A percentile compares a stretch with the other conserved stretches of the same genome.
These are phyloP conservation scores for Arthrobotrys sphaeroides DNA, from an alignment of 2,329 filamentous ascomycete genomes.

Conservation along the genomic window DNA sequence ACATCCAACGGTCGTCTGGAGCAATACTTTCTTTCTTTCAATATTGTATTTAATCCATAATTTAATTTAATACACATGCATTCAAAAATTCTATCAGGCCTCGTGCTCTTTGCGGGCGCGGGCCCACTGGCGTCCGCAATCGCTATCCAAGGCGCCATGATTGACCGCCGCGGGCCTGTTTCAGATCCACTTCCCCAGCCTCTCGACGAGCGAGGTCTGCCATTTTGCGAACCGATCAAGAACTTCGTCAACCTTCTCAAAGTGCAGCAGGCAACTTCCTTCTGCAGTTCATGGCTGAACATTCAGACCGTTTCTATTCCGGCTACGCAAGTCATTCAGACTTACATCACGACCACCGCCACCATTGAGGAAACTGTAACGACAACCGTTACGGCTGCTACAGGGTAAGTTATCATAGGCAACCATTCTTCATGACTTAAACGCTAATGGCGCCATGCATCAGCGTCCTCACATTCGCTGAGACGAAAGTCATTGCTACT, in stretches of 20 bases:
- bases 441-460: not conserved
- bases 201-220: constrained; percentile 7
- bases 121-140: not conserved
- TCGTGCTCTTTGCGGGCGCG: not conserved
- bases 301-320: constrained; percentile 4
- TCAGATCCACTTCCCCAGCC: not conserved
- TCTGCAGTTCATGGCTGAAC: constrained; percentile 8
- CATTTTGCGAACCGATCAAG: not conserved
- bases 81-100: not conserved
- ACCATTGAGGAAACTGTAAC: constrained; percentile 1
- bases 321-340: not conserved
- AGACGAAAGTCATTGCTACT: not conserved
- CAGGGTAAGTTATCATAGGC: constrained; percentile 5
- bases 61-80: constrained; percentile 2
- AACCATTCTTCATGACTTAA: too few species aligned
- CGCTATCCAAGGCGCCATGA: not conserved
- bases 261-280: not conserved
- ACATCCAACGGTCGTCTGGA: not conserved
- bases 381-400: not conserved
- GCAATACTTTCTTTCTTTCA: not conserved
- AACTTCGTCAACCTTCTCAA: not conserved
- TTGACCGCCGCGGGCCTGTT: not conserved
- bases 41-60: not conserved
- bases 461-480: not conserved
- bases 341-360: constrained; percentile 4